A percentile compares a stretch with the other conserved stretches of the same genome.
Conservation (phyloP, 1,284 basidiomycete species). For the Prillingera fragicola region DNA sequence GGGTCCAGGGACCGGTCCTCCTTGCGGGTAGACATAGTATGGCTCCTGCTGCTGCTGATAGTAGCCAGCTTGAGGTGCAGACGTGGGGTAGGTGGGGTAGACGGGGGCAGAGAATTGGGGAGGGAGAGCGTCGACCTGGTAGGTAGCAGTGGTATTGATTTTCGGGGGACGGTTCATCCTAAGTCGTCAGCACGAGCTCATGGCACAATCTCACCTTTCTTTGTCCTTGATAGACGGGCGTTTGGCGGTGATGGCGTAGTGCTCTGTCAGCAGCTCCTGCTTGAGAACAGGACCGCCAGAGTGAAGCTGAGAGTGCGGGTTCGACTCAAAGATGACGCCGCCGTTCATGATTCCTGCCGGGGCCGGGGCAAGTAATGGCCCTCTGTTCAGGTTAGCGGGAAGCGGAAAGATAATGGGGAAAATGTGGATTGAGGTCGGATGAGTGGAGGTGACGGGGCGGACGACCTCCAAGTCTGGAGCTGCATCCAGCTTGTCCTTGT, state of each 20-base stretch:
- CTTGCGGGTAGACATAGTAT: slow-evolving; percentile 4
- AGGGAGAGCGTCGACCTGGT: neutral
- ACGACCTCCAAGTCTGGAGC: too few species aligned
- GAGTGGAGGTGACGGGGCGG: neutral
- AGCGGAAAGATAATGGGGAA: neutral
- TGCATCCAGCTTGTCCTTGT: too few species aligned
- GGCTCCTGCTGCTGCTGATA: slow-evolving; percentile 1
- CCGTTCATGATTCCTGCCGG: slow-evolving; percentile 21
- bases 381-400: too few species aligned
- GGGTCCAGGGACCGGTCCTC: slow-evolving; percentile 4
- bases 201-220: neutral
- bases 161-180: slow-evolving; percentile 16
- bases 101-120: neutral
- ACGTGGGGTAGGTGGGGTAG: neutral
- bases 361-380: neutral
- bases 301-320: slow-evolving; percentile 10
- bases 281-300: slow-evolving; percentile 17
- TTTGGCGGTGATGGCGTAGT: slow-evolving; percentile 21
- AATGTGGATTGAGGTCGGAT: neutral
- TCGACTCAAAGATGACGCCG: slow-evolving; percentile 19
- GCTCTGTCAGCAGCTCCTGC: slow-evolving; percentile 22
- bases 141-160: slow-evolving; percentile 7
- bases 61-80: neutral
- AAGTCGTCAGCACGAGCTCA: neutral
- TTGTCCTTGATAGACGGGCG: slow-evolving; percentile 17